phyloP scores from a whole-genome alignment of 345 rosid genomes.

The Dovyalis caffra region DNA sequence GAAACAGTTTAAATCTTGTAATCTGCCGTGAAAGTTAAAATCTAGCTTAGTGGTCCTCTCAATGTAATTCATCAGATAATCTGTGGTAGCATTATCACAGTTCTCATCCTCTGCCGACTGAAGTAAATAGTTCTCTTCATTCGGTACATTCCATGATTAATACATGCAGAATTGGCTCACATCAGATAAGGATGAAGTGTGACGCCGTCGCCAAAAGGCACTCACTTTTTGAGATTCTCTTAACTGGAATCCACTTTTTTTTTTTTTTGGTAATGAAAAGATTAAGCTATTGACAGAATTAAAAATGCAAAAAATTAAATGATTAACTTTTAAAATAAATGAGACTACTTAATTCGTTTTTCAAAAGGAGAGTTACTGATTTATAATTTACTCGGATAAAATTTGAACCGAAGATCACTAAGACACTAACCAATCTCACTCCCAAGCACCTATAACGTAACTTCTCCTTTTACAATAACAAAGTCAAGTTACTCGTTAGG shows the following conservation, averaged over 20 bases:
- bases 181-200: too few species aligned
- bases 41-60: not conserved
- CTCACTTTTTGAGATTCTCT: not conserved
- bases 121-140: not conserved
- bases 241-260: not conserved
- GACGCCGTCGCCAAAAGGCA: too few species aligned
- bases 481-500: not conserved
- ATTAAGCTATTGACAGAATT: too few species aligned
- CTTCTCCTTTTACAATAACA: not conserved
- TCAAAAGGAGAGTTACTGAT: too few species aligned
- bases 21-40: not conserved
- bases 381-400: too few species aligned
- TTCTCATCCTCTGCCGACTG: not conserved
- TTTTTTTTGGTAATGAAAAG: not conserved
- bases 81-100: not conserved
- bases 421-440: too few species aligned
- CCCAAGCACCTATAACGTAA: not conserved
- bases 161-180: too few species aligned
- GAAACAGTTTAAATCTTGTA: not conserved
- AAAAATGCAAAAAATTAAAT: too few species aligned
- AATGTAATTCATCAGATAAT: not conserved
- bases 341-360: too few species aligned
- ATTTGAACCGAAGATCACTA: too few species aligned
- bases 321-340: too few species aligned
- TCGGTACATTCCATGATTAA: too few species aligned